A percentile compares a stretch with the other conserved stretches of the same genome.
phyloP scores from a whole-genome alignment of 1,284 basidiomycete genomes.

The Pseudozyma sp. region DNA sequence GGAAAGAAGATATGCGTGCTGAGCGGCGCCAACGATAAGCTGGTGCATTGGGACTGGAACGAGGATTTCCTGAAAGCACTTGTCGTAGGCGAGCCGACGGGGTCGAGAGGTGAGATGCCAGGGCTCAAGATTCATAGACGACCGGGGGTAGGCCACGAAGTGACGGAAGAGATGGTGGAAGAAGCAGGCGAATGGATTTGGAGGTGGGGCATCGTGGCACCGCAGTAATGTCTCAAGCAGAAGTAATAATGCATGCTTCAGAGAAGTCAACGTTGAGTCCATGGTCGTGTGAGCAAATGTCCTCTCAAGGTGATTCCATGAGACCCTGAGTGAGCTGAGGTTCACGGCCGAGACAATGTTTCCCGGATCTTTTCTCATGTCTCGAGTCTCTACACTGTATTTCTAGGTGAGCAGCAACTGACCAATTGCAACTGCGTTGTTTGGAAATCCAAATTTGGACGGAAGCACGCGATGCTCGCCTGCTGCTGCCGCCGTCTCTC shows the following conservation, averaged over 20 bases:
- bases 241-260: no score
- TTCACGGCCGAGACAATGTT: not conserved
- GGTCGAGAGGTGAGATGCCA: slow-evolving; percentile 32
- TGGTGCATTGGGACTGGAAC: slow-evolving; percentile 63
- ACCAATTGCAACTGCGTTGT: slow-evolving; percentile 29
- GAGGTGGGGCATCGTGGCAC: slow-evolving; percentile 44
- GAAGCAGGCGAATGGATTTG: slow-evolving; percentile 62
- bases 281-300: no score
- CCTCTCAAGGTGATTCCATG: no score
- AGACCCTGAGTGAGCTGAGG: no score
- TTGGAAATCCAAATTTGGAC: slow-evolving; percentile 41
- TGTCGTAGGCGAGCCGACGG: slow-evolving; percentile 51
- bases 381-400: no score
- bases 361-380: not conserved
- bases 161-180: slow-evolving; percentile 61
- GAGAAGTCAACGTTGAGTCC: no score
- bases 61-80: slow-evolving; percentile 57
- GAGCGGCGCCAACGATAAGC: slow-evolving; percentile 59
- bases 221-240: not conserved
- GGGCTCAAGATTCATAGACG: slow-evolving; percentile 51
- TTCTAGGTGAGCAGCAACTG: not conserved
- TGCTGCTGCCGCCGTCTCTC: slow-evolving; percentile 4
- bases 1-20: slow-evolving; percentile 66
- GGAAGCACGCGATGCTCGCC: slow-evolving; percentile 9
- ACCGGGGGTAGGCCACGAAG: slow-evolving; percentile 55